Percentiles rank a stretch among this genome's conserved stretches.
These are phyloP conservation scores for Talaromyces funiculosus DNA, from an alignment of 2,329 filamentous ascomycete species.

Conservation along the genomic window DNA sequence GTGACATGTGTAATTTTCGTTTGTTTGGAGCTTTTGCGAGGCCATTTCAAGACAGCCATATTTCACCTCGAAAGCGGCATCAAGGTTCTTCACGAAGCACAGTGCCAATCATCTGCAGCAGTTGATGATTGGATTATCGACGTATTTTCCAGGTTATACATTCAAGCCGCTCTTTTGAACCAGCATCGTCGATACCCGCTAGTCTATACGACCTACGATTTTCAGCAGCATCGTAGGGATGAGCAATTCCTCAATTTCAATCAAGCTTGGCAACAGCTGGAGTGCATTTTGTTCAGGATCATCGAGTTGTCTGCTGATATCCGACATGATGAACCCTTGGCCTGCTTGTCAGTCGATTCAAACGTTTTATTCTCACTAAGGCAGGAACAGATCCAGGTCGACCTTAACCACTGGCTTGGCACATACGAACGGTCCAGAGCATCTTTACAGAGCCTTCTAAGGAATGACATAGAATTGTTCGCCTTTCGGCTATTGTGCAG, in stretches of 20 bases:
- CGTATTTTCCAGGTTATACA: background rate
- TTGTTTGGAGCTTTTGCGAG: background rate
- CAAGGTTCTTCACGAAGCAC: background rate
- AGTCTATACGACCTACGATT: background rate
- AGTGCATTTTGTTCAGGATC: background rate
- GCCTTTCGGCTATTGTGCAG: background rate
- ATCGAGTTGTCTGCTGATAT: background rate
- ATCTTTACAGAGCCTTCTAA: background rate
- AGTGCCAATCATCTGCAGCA: background rate
- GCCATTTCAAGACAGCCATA: background rate
- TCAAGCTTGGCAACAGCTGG: background rate
- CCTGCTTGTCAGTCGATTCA: background rate
- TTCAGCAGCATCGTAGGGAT: fast-evolving
- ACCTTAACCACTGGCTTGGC: background rate
- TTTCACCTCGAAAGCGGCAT: background rate
- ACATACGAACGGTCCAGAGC: background rate
- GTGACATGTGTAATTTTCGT: background rate
- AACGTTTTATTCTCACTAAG: background rate
- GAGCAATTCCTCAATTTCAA: background rate
- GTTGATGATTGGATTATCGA: background rate
- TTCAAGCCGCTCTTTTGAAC: background rate
- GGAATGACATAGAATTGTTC: background rate
- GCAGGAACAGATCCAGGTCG: background rate
- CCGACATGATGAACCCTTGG: background rate
- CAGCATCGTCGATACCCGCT: background rate